Evolutionary conservation across 2,329 filamentous ascomycete species (phyloP), one percentile per base, ranked within the genome.

Genomic region (Epicoccum sorghinum): DNA sequence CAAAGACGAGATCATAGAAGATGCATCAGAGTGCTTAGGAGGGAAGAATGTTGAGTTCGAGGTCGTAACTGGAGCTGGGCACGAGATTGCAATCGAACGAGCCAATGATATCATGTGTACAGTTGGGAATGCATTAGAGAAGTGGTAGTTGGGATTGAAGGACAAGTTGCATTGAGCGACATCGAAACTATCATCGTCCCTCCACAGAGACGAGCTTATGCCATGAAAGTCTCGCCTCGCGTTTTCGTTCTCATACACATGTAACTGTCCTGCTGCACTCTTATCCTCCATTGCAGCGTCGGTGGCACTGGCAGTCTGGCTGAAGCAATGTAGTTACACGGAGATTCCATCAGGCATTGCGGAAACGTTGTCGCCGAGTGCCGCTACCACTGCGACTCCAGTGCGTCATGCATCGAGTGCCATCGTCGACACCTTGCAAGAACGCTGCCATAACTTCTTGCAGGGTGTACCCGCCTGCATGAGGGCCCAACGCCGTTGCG

Each of bases 51-150:
- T 88, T 3, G 78, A 83, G 52, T 80, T 87, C 44, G 76, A 80
- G 37, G 74, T 83, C 23, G 65, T 90, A 13, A 38, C 62, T 14
- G 79, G 84, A 23, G 87, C 83, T 4, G 89, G 88, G 0, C 89
- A 92, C 68, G 89, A 91, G 65, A 77, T 91, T 55, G 86, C 86
- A 1, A 85, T 90, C 59, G 83, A 83, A 10, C 81, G 81, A 51
- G 84, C 83, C 3, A 75, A 78, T 8, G 82, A 86, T 49, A 80
- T 90, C 51, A 85, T 84, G 1, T 71, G 78, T n/a, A 72, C 75
- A n/a, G 79, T 86, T 35, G 65, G 71, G 44, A 73, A 75, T 13
- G 52, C 76, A 78, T 65, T 79, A 77, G 77, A 30, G 4, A 59
- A 41, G 29, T 57, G 54, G 54, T 49, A 24, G 48, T 35, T 22